phyloP scores from a whole-genome alignment of 2,329 filamentous ascomycete species.

The Fusarium succisae region DNA sequence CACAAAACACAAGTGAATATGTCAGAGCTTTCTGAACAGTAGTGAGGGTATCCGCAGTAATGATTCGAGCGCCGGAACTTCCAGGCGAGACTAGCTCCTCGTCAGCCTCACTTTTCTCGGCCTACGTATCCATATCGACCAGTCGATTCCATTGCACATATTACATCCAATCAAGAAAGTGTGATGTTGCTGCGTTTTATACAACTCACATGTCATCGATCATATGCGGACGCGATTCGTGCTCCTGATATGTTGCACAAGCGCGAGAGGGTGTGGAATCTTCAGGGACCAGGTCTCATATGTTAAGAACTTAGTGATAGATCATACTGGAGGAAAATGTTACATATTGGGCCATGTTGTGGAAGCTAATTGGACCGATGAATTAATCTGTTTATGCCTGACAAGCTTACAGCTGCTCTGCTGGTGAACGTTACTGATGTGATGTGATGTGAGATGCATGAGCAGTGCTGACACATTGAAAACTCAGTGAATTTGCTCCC shows the following conservation, averaged over 20 bases:
- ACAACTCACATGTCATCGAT: background rate
- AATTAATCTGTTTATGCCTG: background rate
- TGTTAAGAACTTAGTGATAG: constrained; percentile 1
- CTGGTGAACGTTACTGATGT: background rate
- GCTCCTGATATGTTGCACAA: constrained; percentile 4
- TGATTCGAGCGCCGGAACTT: background rate
- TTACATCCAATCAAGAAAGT: constrained; percentile 4
- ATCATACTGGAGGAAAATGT: background rate
- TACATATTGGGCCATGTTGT: background rate
- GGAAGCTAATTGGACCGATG: background rate
- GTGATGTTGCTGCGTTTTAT: background rate
- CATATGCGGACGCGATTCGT: background rate
- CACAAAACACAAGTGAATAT: background rate
- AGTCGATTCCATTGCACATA: background rate
- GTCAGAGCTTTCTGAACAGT: background rate
- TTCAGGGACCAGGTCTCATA: constrained; percentile 14
- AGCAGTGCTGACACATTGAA: background rate
- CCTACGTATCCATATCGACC: background rate
- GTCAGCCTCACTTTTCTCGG: constrained; percentile 26
- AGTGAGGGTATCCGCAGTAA: background rate
- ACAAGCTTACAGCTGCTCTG: background rate
- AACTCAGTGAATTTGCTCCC: background rate
- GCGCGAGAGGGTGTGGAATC: constrained; percentile 1
- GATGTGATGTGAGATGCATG: background rate
- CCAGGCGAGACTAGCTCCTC: background rate